Evolutionary conservation across 352 stramenopile genomes (phyloP), one percentile per base, ranked within the genome.

Genomic region (Paralagenidium karlingii): DNA sequence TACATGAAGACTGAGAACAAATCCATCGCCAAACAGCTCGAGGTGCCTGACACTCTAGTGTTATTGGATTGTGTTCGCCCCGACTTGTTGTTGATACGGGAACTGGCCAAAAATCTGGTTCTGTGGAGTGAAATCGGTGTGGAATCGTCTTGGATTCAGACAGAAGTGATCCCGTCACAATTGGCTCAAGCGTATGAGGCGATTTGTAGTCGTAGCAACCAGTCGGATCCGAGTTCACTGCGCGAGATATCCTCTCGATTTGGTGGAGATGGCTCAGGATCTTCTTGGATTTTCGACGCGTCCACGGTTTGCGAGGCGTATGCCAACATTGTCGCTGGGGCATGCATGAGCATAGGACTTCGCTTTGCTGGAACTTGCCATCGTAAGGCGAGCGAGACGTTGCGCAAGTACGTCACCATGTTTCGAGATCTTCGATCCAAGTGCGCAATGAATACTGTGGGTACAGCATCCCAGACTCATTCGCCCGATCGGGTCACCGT

Each of bases 11-110:
- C 73, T 24, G 71, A 80, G 44, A 96, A 95, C 58, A 73, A 75
- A 24, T 68, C 63, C 3, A 71, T 95, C 36, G 70, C 79, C 10
- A 73, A 74, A 15, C 76, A 87, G 20, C 57, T 99, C 21, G 53
- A 60, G 3, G 68, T 98, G 36, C 95, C 95, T 6, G 69, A 97
- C 29, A 98, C 94, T 8, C 68, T 97, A 27, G 96, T 96, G 39
- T 59, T 96, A 29, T 64, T 99, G 10, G 93, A 99, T 41, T 94
- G 95, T 32, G 84, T 97, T 20, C 82, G 96, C 16, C 96, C 96
- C 0, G 96, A 99, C 46, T 74, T 98, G 37, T 52, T 99, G 15
- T 53, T 97, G 24, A 70, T 98, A 28, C 78, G 94, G 30, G 93
- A 96, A 18, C 60, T 99, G 29, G 86, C 86, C 20, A 84, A 86